Evolutionary conservation across 2,329 filamentous ascomycete species (phyloP), one percentile per base, ranked within the genome.

Genomic region (Phoma sp.): DNA sequence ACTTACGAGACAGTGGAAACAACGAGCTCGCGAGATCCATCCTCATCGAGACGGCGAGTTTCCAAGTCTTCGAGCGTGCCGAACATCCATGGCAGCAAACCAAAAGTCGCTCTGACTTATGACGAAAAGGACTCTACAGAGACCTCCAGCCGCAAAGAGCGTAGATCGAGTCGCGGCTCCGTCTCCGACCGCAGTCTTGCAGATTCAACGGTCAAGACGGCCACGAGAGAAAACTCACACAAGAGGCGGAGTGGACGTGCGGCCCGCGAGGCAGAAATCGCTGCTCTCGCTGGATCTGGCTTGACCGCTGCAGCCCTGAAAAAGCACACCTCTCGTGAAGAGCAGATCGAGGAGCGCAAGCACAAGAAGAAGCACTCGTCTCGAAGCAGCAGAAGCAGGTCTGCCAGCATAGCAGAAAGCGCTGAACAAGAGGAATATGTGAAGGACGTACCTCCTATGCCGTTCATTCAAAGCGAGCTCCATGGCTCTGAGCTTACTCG

Each of bases 401-500:
- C 78, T 49, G 76, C 73, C 4, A 83, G 81, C 65, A 70, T 83
- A 48, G 75, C 83, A 25, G 84, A 86, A 54, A 85, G 75, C 39
- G 62, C 79, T 2, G 83, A 85, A 48, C 77, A 63, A 33, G 66
- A 83, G 83, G 54, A 57, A 24, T 66, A 82, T 83, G 55, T 79
- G 74, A 63, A 65, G 41, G 53, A 62, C n/a, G 84, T 90, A 11
- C 89, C 92, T 6, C 90, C 90, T 5, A 91, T 97, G 88, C 93
- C 93, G 2, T 68, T 72, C 40, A 82, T 96, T 58, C 88, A 89
- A 74, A 96, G 93, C 74, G 90, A 91, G 51, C 85, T 96, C 52
- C 89, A 90, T 35, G 86, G 89, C 37, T 96, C 93, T 0, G 93
- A 97, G 46, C 76, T 97, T 50, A 98, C 93, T 0, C 84, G 93